Percentiles rank a stretch among this genome's conserved stretches.
Conservation (phyloP, 1,284 basidiomycete species). For the Mycosarcoma maydis region DNA sequence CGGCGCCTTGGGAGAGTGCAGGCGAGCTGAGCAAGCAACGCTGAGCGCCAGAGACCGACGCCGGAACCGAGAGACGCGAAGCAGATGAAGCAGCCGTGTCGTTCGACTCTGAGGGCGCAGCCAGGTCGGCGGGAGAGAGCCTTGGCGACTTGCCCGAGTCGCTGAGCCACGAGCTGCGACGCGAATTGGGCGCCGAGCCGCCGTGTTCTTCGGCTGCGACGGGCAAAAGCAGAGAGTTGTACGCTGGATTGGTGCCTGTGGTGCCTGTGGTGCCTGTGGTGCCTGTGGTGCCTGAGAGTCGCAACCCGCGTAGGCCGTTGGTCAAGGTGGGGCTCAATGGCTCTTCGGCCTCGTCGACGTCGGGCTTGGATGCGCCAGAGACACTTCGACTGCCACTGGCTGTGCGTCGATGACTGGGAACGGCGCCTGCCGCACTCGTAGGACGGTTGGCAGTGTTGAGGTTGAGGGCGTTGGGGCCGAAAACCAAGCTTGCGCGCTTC, state of each 20-base stretch:
- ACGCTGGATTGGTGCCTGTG: conserved; percentile 17
- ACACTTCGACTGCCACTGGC: conserved; percentile 46
- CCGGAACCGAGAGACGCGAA: conserved; percentile 28
- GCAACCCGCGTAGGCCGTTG: conserved; percentile 40
- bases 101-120: conserved; percentile 14
- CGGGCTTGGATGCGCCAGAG: conserved; percentile 32
- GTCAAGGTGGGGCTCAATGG: conserved; percentile 43
- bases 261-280: conserved; percentile 36
- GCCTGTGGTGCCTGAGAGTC: conserved; percentile 35
- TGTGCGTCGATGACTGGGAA: conserved; percentile 34
- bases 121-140: conserved; percentile 13
- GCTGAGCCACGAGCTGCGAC: conserved; percentile 47
- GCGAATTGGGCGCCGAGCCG: conserved; percentile 37
- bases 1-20: conserved; percentile 36
- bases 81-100: conserved; percentile 12
- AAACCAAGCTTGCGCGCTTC: conserved; percentile 55
- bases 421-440: conserved; percentile 6
- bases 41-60: conserved; percentile 8
- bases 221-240: conserved; percentile 26
- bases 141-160: conserved; percentile 29
- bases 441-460: conserved; percentile 17
- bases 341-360: conserved; percentile 32
- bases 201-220: conserved; percentile 13
- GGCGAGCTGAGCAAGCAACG: conserved; percentile 30
- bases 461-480: conserved; percentile 52